phyloP scores from a whole-genome alignment of 768 basidiomycete genomes.

The Mycena metata region DNA sequence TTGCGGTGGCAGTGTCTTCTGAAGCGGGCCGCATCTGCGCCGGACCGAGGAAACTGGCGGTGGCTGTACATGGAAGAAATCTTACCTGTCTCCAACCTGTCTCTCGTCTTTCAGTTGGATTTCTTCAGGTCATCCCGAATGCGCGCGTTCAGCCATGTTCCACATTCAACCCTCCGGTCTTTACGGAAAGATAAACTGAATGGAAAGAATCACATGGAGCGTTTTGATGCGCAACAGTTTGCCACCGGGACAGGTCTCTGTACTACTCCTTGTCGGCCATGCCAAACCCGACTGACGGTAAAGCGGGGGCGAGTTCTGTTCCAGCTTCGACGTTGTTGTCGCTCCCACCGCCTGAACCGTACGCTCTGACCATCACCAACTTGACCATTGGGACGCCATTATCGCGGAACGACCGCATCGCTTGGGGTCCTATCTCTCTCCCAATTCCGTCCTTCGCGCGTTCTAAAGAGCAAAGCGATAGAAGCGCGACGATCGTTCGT shows the following conservation, averaged over 20 bases:
- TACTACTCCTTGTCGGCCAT: constrained; percentile 19
- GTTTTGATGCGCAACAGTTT: background rate
- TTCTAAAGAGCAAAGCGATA: constrained; percentile 25
- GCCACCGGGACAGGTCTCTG: background rate
- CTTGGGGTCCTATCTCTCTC: constrained; percentile 2
- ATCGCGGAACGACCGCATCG: constrained; percentile 5
- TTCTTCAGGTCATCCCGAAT: too few species aligned
- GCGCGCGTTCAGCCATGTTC: too few species aligned
- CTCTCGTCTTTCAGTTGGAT: too few species aligned
- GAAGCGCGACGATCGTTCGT: constrained; percentile 27
- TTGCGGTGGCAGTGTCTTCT: too few species aligned
- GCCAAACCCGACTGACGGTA: background rate
- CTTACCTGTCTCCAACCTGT: too few species aligned
- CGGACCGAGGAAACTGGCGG: too few species aligned
- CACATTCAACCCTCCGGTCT: too few species aligned
- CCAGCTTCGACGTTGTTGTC: constrained; percentile 21
- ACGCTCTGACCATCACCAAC: constrained; percentile 15
- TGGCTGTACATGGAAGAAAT: too few species aligned
- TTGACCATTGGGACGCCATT: constrained; percentile 23
- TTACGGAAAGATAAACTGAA: too few species aligned
- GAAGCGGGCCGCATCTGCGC: too few species aligned
- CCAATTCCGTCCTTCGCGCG: constrained; percentile 26
- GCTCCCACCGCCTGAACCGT: constrained; percentile 34
- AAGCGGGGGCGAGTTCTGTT: background rate
- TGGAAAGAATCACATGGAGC: constrained; percentile 1